These are phyloP conservation scores for Colletotrichum sp. DNA, from an alignment of 2,329 filamentous ascomycete genomes.

Conservation along the genomic window DNA sequence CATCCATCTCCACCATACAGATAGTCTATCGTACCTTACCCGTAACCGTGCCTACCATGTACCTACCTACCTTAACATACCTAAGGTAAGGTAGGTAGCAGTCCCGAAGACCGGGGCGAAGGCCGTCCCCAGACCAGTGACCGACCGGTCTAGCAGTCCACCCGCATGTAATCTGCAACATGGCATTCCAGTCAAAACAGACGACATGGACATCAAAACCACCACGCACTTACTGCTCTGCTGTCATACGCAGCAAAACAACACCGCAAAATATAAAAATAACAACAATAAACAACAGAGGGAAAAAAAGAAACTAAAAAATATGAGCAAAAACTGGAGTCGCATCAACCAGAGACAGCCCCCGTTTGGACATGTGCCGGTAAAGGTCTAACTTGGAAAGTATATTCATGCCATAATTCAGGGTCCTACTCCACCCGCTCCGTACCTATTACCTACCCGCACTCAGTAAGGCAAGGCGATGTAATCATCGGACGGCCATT, in stretches of 20 bases:
- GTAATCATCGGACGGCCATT: background rate
- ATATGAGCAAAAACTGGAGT: background rate
- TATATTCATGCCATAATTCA: constrained; percentile 10
- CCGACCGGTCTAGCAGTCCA: background rate
- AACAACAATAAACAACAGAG: background rate
- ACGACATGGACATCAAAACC: background rate
- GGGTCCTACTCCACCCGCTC: constrained; percentile 1
- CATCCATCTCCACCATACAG: background rate
- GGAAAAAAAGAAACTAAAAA: background rate
- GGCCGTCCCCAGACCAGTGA: background rate
- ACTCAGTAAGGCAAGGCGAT: background rate
- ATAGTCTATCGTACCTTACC: background rate
- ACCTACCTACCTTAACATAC: background rate
- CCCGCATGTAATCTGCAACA: background rate
- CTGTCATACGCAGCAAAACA: background rate
- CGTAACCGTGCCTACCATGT: background rate
- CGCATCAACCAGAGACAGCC: background rate
- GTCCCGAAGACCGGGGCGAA: background rate
- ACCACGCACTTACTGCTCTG: background rate
- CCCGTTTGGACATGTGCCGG: background rate
- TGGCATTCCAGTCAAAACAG: background rate
- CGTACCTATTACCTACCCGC: background rate
- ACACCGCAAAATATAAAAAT: background rate
- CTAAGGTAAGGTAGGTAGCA: background rate
- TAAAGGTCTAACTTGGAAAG: background rate